These are phyloP conservation scores for Moniliella sp. DNA, from an alignment of 1,284 basidiomycete species.

Conservation along the genomic window DNA sequence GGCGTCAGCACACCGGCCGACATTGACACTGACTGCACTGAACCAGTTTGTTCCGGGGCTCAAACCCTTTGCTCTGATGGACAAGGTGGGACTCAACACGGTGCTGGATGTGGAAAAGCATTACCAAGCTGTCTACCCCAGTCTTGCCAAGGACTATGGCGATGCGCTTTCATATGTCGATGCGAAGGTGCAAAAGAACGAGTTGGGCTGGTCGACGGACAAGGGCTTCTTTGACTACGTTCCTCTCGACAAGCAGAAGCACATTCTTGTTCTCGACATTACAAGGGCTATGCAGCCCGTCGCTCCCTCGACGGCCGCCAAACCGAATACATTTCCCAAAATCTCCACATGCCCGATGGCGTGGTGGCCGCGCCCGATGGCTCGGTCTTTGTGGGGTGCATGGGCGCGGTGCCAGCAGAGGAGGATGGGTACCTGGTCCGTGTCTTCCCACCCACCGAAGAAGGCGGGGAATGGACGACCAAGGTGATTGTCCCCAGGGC, in stretches of 20 bases:
- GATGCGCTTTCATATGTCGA: constrained; percentile 3
- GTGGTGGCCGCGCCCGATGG: too few species aligned
- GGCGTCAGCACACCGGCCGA: constrained; percentile 13
- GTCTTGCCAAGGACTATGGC: constrained; percentile 1
- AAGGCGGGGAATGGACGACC: too few species aligned
- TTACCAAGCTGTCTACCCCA: background rate
- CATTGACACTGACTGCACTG: constrained; percentile 1
- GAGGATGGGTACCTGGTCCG: too few species aligned
- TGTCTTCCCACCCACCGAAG: too few species aligned
- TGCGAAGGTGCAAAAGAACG: background rate
- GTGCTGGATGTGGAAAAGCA: constrained; percentile 2
- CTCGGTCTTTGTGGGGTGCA: too few species aligned
- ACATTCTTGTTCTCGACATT: constrained; percentile 1
- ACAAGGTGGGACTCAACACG: constrained; percentile 3
- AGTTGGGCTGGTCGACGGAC: constrained; percentile 1
- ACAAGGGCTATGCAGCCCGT: constrained; percentile 4
- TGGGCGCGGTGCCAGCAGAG: too few species aligned
- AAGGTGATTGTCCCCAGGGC: too few species aligned
- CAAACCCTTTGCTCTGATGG: constrained; percentile 3
- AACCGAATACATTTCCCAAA: too few species aligned
- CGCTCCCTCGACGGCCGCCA: too few species aligned
- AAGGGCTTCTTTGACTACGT: constrained; percentile 5
- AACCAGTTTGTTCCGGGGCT: background rate
- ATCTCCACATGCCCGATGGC: too few species aligned
- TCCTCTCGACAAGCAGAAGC: constrained; percentile 2